phyloP scores from a whole-genome alignment of 306 rosid species.

The Fragaria nilgerrensis region DNA sequence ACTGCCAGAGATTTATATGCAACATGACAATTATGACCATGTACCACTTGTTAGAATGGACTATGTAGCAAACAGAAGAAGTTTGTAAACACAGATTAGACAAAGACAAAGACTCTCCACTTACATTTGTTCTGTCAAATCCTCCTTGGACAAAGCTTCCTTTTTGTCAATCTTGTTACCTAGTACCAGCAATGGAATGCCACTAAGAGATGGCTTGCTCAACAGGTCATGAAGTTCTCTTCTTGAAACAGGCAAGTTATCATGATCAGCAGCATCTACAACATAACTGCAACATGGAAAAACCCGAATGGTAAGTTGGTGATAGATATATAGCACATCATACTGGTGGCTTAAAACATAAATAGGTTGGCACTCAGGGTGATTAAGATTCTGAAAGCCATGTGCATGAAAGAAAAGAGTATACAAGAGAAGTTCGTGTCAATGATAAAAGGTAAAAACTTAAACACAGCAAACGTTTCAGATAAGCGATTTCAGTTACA shows the following conservation, averaged over 20 bases:
- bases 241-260: slow-evolving; percentile 48
- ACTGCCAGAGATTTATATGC: neutral
- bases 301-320: neutral
- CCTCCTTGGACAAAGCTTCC: slow-evolving; percentile 51
- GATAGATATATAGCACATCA: neutral
- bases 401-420: neutral
- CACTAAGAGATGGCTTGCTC: slow-evolving; percentile 57
- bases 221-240: slow-evolving; percentile 65
- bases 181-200: slow-evolving; percentile 54
- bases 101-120: slow-evolving; percentile 19
- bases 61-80: neutral
- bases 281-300: slow-evolving; percentile 47
- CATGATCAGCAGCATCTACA: slow-evolving; percentile 65
- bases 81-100: neutral
- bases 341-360: neutral
- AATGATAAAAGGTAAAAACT: neutral
- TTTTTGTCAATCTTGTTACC: slow-evolving; percentile 66
- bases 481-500: neutral
- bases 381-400: neutral
- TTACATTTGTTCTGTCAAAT: slow-evolving; percentile 58
- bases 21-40: neutral
- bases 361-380: neutral
- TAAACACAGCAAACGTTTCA: neutral
- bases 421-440: neutral
- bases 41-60: neutral